Percentiles rank a stretch among this genome's conserved stretches.
Evolutionary conservation across 2,329 filamentous ascomycete genomes (phyloP).

Genomic region (Trichophyton simii): DNA sequence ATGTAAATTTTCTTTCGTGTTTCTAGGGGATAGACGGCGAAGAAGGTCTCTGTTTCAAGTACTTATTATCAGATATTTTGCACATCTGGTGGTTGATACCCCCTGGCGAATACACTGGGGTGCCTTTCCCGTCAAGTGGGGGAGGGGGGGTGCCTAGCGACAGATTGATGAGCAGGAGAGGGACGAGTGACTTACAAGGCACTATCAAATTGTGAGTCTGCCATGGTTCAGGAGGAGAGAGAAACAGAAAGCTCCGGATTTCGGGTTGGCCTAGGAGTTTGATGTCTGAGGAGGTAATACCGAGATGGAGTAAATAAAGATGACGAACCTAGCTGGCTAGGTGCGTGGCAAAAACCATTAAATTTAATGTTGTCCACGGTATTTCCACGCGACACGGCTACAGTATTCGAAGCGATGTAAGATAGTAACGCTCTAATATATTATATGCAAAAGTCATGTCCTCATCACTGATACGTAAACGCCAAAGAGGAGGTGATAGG

Average conservation of each 20-base stretch:
- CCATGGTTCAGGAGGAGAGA: conserved; percentile 20
- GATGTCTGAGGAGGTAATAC: neutral
- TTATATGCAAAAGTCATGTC: neutral
- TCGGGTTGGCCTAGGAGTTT: neutral
- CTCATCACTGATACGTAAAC: neutral
- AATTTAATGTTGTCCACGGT: too few species aligned
- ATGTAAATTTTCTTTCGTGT: conserved; percentile 77
- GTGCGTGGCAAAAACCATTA: neutral
- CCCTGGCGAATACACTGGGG: neutral
- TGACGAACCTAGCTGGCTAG: neutral
- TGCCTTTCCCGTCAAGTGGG: conserved; percentile 11
- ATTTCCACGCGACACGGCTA: neutral
- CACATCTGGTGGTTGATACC: neutral
- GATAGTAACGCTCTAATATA: neutral
- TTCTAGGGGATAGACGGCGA: conserved; percentile 88
- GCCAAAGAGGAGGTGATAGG: neutral
- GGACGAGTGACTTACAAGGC: conserved; percentile 32
- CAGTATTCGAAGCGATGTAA: neutral
- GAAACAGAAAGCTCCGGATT: neutral
- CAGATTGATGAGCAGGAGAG: neutral
- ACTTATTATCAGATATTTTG: neutral
- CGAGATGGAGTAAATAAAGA: conserved; percentile 1
- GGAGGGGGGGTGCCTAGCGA: neutral
- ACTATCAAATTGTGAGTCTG: conserved; percentile 40
- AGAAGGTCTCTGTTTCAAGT: conserved; percentile 70